These are phyloP conservation scores for Byssoonygena ceratinophila DNA, from an alignment of 2,329 filamentous ascomycete genomes.

Conservation along the genomic window DNA sequence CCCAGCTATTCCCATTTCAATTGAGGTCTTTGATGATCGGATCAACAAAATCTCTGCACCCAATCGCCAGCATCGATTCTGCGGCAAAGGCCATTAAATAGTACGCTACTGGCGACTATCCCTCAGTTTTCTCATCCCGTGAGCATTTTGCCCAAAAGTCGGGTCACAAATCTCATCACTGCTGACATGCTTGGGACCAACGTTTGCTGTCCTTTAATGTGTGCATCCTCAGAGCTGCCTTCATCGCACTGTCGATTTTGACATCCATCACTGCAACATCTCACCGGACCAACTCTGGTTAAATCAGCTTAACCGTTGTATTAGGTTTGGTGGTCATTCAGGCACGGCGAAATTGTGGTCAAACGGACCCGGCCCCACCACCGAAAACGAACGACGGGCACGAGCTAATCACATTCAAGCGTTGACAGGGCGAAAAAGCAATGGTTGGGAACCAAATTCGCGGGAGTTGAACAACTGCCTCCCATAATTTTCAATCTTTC, in stretches of 20 bases:
- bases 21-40: constrained; percentile 4
- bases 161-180: constrained; percentile 4
- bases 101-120: constrained; percentile 7
- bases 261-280: no score
- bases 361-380: constrained; percentile 12
- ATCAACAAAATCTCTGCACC: constrained; percentile 3
- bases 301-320: background rate
- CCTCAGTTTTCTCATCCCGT: constrained; percentile 7
- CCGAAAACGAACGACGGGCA: constrained; percentile 11
- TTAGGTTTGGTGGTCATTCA: constrained; percentile 4
- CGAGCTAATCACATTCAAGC: constrained; percentile 12
- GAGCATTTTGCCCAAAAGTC: background rate
- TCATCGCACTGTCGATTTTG: no score
- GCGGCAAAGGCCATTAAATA: constrained; percentile 4
- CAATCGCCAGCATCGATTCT: constrained; percentile 3
- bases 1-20: constrained; percentile 4
- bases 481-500: background rate
- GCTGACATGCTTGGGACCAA: background rate
- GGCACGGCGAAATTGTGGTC: constrained; percentile 8
- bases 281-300: no score
- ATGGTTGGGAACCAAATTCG: constrained; percentile 12
- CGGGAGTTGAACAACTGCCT: constrained; percentile 8
- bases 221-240: no score
- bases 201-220: no score
- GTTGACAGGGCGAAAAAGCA: constrained; percentile 11